Base-by-base conservation (phyloP, 345 rosid species). In the Atalantia buxifolia region DNA sequence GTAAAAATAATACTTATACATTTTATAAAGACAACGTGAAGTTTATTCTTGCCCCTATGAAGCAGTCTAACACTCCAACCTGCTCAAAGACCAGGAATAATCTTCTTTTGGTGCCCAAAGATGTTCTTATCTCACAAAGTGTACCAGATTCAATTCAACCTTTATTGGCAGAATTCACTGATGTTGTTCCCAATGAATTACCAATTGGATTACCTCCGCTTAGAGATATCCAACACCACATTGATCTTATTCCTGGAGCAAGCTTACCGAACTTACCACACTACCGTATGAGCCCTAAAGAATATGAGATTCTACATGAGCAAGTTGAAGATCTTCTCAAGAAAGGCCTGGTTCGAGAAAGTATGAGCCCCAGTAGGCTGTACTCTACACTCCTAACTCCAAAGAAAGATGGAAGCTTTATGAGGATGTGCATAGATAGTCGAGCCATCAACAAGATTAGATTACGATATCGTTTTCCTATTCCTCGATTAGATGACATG, bases 51-150 rank as follows among this genome's bases (percentile, higher is more conserved):
- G 36, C 27, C 27, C 9, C 30, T 24, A 59, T 59, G 5, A 59
- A 24, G 9, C n/a, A 3, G 1, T n/a, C 2, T 7, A 59, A 4
- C 3, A 3, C 9, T 9, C 1, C 13, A 1, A 21, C 2, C 1
- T n/a, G 24, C 9, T 22, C 27, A 22, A 57, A 57, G 18, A 57
- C 2, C 0, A 8, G 0, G 19, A 57, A 9, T 1, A 57, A 5
- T 10, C 9, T n/a, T 0, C 62, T 57, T 22, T n/a, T 57, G 0
- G 12, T 22, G 3, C 27, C 8, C 1, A 57, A 57, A 8, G 25
- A 57, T 6, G 13, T 5, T 22, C n/a, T 2, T 7, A 6, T 22
- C 10, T 2, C 9, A 57, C 9, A 57, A 56, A 22, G 1, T 9
- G 9, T 57, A 7, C 62, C 1, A 21, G 24, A 57, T 8, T 35